A percentile compares a stretch with the other conserved stretches of the same genome.
Evolutionary conservation across 805 yeast genomes (phyloP).

Genomic region (Wickerhamomyces tratensis): DNA sequence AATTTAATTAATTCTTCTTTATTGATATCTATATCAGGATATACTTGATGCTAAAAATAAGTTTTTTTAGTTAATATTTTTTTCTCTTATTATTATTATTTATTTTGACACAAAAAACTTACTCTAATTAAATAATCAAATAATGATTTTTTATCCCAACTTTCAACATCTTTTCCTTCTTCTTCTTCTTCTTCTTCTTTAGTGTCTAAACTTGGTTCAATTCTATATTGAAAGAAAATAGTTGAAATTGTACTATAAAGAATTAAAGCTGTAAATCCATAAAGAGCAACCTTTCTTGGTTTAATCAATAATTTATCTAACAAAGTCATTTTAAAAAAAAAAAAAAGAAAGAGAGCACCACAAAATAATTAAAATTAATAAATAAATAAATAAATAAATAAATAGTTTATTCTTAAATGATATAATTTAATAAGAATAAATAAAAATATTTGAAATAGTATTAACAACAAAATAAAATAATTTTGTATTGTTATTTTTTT

Average conservation of each 20-base stretch:
- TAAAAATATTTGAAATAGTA: too few species aligned
- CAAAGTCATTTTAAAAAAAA: background rate
- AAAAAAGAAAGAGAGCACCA: too few species aligned
- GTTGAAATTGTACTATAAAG: slow-evolving; percentile 7
- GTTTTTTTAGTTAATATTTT: too few species aligned
- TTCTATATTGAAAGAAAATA: background rate
- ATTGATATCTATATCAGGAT: slow-evolving; percentile 9
- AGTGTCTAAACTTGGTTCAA: slow-evolving; percentile 1
- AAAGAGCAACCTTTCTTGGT: background rate
- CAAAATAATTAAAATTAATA: too few species aligned
- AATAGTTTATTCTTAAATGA: too few species aligned
- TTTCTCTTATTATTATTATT: too few species aligned
- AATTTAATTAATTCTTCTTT: slow-evolving; percentile 6
- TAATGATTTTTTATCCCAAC: slow-evolving; percentile 7
- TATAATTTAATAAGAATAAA: too few species aligned
- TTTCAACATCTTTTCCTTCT: background rate
- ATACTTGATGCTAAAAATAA: slow-evolving; percentile 3
- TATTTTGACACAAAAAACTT: slow-evolving; percentile 1
- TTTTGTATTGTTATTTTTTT: too few species aligned
- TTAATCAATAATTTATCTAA: background rate
- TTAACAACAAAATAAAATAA: too few species aligned
- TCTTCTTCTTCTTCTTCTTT: slow-evolving; percentile 1
- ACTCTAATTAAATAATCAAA: slow-evolving; percentile 9
- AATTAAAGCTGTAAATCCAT: slow-evolving; percentile 9
- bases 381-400: too few species aligned